Conservation (phyloP, 495 filamentous ascomycete genomes). For the Aspergillus sclerotioniger region DNA sequence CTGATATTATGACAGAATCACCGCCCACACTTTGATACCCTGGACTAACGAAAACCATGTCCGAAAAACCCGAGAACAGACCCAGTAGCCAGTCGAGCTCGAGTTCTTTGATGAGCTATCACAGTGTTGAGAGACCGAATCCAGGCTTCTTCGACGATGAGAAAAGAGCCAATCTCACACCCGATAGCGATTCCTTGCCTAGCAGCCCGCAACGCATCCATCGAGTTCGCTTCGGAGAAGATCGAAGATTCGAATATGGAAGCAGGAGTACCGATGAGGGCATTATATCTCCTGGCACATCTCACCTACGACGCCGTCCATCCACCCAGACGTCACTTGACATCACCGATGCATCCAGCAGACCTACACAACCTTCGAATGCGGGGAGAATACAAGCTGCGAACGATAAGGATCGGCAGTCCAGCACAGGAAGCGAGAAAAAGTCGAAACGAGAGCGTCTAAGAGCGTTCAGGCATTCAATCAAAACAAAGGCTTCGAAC, state of each 20-base stretch:
- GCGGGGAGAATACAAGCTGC: too few species aligned
- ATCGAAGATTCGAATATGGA: conserved; percentile 15
- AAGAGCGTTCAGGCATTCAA: neutral
- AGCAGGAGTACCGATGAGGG: neutral
- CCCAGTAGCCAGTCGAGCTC: conserved; percentile 1
- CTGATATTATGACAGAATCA: neutral
- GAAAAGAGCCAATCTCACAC: neutral
- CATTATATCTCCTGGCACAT: neutral
- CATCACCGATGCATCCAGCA: conserved; percentile 9
- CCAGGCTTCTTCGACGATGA: neutral
- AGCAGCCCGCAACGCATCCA: neutral
- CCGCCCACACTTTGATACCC: neutral
- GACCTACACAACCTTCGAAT: neutral
- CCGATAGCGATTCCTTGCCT: neutral
- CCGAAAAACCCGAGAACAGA: neutral
- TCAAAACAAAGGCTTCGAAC: neutral
- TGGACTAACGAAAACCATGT: neutral
- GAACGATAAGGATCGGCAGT: neutral
- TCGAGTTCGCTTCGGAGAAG: conserved; percentile 15
- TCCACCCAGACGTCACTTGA: conserved; percentile 8
- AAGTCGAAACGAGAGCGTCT: neutral
- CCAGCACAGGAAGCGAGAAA: neutral
- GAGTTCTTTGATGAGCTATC: neutral
- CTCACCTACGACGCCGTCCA: neutral
- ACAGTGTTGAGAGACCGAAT: neutral